Percentiles rank a stretch among this genome's conserved stretches.
These are phyloP conservation scores for Hypholoma fasciculare DNA, from an alignment of 768 basidiomycete species.

Conservation along the genomic window DNA sequence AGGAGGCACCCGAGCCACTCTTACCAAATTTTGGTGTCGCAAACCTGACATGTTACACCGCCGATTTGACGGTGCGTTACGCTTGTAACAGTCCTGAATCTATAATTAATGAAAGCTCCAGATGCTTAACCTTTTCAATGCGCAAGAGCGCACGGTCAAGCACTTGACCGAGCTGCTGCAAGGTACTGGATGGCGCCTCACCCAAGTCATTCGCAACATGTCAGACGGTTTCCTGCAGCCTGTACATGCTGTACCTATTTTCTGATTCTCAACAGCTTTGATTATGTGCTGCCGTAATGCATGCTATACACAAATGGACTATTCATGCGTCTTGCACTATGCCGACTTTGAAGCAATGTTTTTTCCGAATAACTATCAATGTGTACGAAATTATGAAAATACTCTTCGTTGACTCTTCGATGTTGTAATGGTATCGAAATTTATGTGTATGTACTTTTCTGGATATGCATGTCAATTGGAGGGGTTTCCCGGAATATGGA, in stretches of 20 bases:
- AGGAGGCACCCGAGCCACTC: slow-evolving; percentile 32
- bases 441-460: no score
- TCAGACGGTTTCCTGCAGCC: slow-evolving; percentile 19
- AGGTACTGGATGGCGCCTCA: slow-evolving; percentile 34
- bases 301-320: no score
- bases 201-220: slow-evolving; percentile 19
- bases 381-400: no score
- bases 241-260: slow-evolving; percentile 26
- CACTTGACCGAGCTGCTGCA: slow-evolving; percentile 29
- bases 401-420: no score
- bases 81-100: slow-evolving; percentile 4
- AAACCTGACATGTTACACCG: slow-evolving; percentile 34
- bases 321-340: no score
- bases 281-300: no score
- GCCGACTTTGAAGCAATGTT: no score
- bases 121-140: slow-evolving; percentile 26
- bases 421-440: no score
- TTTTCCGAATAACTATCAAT: no score
- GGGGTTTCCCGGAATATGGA: no score
- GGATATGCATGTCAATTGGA: no score
- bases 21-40: slow-evolving; percentile 38
- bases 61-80: slow-evolving; percentile 34
- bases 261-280: no score
- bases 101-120: slow-evolving; percentile 24
- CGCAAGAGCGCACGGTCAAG: slow-evolving; percentile 36